phyloP scores from a whole-genome alignment of 164 flowering plant genomes.

The Chimonanthus praecox region DNA sequence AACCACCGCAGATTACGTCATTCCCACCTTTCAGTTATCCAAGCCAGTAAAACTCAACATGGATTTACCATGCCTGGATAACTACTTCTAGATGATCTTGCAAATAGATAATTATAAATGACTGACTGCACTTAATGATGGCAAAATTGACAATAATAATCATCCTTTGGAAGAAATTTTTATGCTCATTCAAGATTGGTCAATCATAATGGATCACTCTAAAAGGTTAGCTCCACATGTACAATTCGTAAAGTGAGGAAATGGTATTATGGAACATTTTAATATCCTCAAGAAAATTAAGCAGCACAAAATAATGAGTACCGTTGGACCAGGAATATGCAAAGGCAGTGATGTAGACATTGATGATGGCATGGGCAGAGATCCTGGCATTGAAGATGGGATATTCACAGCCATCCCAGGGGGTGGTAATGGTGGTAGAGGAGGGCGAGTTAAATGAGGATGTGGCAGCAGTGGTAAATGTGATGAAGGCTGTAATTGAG shows the following conservation, averaged over 20 bases:
- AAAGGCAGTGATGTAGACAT: constrained; percentile 26
- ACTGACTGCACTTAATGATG: not conserved
- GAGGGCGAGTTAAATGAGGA: constrained; percentile 79
- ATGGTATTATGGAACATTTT: not conserved
- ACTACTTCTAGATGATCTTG: not conserved
- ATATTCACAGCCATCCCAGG: constrained; percentile 43
- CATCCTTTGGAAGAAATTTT: not conserved
- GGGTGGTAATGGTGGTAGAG: constrained; percentile 49
- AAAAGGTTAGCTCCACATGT: not conserved
- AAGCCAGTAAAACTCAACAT: no score
- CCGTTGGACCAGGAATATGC: constrained; percentile 64
- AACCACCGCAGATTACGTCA: no score
- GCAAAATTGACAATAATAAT: not conserved
- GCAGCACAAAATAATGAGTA: constrained; percentile 12
- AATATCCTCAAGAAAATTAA: not conserved
- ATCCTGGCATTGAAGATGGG: constrained; percentile 51
- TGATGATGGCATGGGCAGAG: constrained; percentile 43
- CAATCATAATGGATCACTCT: not conserved
- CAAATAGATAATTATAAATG: not conserved
- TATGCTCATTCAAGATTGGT: not conserved
- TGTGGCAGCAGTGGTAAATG: constrained; percentile 61
- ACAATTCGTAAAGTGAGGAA: not conserved
- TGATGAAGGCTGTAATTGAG: constrained; percentile 70
- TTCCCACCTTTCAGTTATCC: no score
- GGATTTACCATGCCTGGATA: not conserved